These are phyloP conservation scores for Eragrostis tef DNA, from an alignment of 202 grass and related monocot genomes.

Conservation along the genomic window DNA sequence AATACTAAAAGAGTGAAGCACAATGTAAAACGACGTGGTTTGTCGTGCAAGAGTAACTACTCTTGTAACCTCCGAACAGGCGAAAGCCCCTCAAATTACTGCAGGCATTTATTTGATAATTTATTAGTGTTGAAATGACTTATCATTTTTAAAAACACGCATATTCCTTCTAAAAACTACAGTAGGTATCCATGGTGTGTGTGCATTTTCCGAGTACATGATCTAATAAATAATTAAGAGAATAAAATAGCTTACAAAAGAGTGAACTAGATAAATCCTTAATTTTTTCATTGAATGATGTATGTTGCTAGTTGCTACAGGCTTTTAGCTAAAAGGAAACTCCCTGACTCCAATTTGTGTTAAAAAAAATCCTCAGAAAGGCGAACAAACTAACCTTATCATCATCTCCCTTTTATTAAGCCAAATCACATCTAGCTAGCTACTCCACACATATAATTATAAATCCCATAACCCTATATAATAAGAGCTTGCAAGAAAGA, in stretches of 20 bases:
- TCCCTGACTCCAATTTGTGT: background rate
- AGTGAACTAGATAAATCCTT: background rate
- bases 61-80: background rate
- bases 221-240: background rate
- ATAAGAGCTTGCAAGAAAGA: background rate
- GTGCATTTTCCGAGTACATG: background rate
- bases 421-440: slow-evolving; percentile 17
- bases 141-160: too few relatives aligned
- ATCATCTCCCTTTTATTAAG: background rate
- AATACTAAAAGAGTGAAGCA: background rate
- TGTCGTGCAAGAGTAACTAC: background rate
- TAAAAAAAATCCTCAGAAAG: background rate
- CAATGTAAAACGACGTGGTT: background rate
- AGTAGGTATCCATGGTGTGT: background rate
- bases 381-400: background rate
- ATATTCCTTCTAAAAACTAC: too few relatives aligned
- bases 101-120: too few relatives aligned
- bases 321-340: background rate
- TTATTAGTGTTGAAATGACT: too few relatives aligned
- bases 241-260: background rate
- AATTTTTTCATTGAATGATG: background rate
- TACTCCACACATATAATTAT: slow-evolving; percentile 15
- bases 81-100: background rate
- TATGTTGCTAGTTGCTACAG: background rate
- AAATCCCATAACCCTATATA: background rate